Evolutionary conservation across 768 basidiomycete species (phyloP).

Genomic region (Trametes meyenii): DNA sequence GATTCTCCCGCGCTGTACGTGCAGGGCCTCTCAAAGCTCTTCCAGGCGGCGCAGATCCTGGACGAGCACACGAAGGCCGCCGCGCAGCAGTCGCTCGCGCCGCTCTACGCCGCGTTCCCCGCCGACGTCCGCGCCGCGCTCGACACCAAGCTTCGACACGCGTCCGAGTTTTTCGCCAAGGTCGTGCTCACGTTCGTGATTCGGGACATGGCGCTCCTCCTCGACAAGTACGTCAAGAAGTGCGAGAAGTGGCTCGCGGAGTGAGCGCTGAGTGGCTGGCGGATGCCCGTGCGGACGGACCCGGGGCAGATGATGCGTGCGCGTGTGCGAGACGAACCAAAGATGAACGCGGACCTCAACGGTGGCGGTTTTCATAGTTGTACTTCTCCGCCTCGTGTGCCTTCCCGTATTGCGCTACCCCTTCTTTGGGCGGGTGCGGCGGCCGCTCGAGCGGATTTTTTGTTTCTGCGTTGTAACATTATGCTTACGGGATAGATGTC

Average conservation of each 20-base stretch:
- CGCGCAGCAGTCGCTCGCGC: constrained; percentile 62
- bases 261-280: constrained; percentile 37
- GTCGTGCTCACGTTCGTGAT: constrained; percentile 91
- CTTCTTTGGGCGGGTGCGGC: constrained; percentile 2
- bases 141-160: constrained; percentile 75
- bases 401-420: constrained; percentile 2
- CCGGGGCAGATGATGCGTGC: neutral
- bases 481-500: constrained; percentile 37
- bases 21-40: constrained; percentile 71
- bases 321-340: neutral
- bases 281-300: neutral
- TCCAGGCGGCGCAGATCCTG: constrained; percentile 74
- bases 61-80: constrained; percentile 86
- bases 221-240: constrained; percentile 94
- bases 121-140: constrained; percentile 60
- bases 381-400: neutral
- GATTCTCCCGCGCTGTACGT: constrained; percentile 90
- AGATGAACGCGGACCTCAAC: constrained; percentile 1
- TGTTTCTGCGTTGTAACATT: constrained; percentile 33
- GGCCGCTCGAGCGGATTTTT: constrained; percentile 4
- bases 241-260: constrained; percentile 92
- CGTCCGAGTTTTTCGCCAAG: constrained; percentile 90
- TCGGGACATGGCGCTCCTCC: constrained; percentile 78
- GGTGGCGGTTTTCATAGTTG: constrained; percentile 7
- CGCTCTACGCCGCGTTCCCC: constrained; percentile 74